A percentile compares a stretch with the other conserved stretches of the same genome.
Conservation (phyloP, 2,329 filamentous ascomycete genomes). For the Microdochium paspali region DNA sequence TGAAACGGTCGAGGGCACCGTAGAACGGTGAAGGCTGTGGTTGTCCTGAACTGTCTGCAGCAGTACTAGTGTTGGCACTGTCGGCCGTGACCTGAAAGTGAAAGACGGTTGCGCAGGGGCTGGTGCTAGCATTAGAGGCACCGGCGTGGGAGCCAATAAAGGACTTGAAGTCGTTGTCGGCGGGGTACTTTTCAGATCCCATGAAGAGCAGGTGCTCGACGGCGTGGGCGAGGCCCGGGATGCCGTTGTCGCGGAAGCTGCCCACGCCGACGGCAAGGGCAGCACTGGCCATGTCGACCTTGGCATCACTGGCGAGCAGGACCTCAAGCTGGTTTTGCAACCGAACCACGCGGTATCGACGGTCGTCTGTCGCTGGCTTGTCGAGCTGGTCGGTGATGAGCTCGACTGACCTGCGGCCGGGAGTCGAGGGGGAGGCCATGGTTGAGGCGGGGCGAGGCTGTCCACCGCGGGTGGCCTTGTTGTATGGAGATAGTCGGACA, state of each 20-base stretch:
- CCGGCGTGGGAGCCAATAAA: constrained; percentile 87
- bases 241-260: constrained; percentile 86
- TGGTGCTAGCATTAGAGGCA: constrained; percentile 91
- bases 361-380: constrained; percentile 76
- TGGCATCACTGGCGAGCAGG: constrained; percentile 82
- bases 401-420: constrained; percentile 11
- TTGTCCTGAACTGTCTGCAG: constrained; percentile 42
- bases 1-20: constrained; percentile 81
- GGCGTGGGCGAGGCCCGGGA: constrained; percentile 92
- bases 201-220: constrained; percentile 97
- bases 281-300: constrained; percentile 94
- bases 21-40: constrained; percentile 54
- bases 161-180: constrained; percentile 91
- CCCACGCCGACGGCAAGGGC: constrained; percentile 94
- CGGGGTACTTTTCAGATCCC: constrained; percentile 96
- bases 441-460: no score
- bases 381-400: constrained; percentile 63
- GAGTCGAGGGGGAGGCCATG: no score
- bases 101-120: constrained; percentile 89
- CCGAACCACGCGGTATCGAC: constrained; percentile 77
- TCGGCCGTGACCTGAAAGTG: constrained; percentile 84
- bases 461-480: no score
- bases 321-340: constrained; percentile 84
- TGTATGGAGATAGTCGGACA: no score
- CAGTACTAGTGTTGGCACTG: constrained; percentile 48